Conservation (phyloP, 306 rosid species). For the Castanea crenata region DNA sequence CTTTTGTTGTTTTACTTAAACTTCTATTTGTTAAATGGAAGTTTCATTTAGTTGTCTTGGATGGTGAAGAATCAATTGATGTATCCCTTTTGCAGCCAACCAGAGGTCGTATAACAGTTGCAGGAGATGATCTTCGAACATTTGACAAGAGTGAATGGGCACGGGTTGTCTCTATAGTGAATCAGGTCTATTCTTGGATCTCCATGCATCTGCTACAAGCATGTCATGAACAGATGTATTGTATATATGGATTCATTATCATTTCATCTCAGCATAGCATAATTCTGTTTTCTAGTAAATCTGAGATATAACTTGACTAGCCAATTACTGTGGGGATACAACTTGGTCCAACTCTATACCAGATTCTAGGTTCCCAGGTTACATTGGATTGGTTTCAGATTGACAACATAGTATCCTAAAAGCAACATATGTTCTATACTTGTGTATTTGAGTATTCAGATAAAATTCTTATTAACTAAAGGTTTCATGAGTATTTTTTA, state of each 20-base stretch:
- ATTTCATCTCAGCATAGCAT: not conserved
- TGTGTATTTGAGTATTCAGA: not conserved
- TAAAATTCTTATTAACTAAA: not conserved
- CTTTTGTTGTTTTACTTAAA: constrained; percentile 1
- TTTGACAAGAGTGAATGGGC: constrained; percentile 99
- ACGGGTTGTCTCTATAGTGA: constrained; percentile 72
- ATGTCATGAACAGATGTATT: not conserved
- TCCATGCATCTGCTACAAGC: constrained; percentile 10
- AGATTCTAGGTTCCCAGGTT: not conserved
- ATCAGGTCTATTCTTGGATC: constrained; percentile 57
- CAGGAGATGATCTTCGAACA: constrained; percentile 82
- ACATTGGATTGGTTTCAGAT: not conserved
- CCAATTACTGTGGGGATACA: not conserved
- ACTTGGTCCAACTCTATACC: not conserved
- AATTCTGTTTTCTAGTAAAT: not conserved
- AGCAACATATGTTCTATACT: not conserved
- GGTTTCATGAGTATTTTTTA: not conserved
- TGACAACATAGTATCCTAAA: not conserved
- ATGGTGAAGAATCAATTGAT: constrained; percentile 18
- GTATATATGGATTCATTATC: not conserved
- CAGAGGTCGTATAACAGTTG: constrained; percentile 79
- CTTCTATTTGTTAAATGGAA: not conserved
- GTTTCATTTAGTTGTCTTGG: constrained; percentile 19
- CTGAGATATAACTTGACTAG: not conserved
- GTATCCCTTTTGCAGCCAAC: constrained; percentile 60